Base-by-base conservation (phyloP, 2,329 filamentous ascomycete genomes). In the Fusarium xyrophilum region DNA sequence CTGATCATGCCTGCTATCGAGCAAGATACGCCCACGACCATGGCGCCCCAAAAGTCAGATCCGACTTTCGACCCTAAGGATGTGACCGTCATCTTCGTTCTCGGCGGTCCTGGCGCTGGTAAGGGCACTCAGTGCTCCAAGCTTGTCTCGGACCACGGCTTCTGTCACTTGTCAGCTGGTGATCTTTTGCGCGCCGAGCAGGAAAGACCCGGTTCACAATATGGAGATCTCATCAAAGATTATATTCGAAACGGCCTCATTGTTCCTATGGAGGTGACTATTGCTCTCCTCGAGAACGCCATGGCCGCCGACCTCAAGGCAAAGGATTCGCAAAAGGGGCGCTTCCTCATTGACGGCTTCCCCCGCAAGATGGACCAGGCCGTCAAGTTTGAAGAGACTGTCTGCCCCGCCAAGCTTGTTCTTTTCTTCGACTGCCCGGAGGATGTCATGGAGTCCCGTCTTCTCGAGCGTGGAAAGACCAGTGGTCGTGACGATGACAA, bases 221-320 rank as follows among this genome's bases (percentile, higher is more conserved):
- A 97, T 79, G 96, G 96, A 78, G 88, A 93, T 70, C 86, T 98
- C 82, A 99, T 99, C 86, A 91, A 91, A 78, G 87, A 91, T 73
- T 94, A 96, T 83, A 99, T 99, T 85, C 92, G 91, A 77, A 91
- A 99, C 78, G 96, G 96, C 63, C 89, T 89, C 73, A 99, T 99
- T 79, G 96, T 99, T 68, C 96, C 96, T n/a, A 97, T 97, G 93
- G 95, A 98, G 80, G 93, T 98, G 52, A 99, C 96, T 8, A 91
- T 99, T 63, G 91, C 94, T 75, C 83, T 99, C 36, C 87, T 99
- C 43, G 94, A 97, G 82, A 97, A 97, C 80, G 93, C 94, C 61
- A 98, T 99, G 93, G 85, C 85, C 59, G 88, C 86, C 12, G 85
- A 87, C 15, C 87, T 97, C 54, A 76, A 84, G 58, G 80, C 84